Conservation (phyloP, 192 early-diverging fungal species). For the Rhizophlyctis rosea region DNA sequence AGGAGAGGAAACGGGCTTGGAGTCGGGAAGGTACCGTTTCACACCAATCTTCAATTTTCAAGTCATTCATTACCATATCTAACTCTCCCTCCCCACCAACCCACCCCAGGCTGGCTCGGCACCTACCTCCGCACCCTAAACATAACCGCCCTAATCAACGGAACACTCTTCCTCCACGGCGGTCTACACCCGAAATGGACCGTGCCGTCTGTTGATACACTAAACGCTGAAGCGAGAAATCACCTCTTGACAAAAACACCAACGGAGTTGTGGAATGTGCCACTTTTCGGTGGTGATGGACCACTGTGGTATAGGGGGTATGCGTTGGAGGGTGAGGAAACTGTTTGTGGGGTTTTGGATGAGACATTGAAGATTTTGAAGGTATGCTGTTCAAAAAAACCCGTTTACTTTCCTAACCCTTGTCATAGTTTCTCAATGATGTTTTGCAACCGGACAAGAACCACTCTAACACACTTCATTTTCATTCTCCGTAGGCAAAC, state of each 20-base stretch:
- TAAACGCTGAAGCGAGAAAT: slow-evolving; percentile 43
- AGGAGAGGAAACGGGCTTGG: slow-evolving; percentile 45
- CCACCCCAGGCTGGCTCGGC: slow-evolving; percentile 53
- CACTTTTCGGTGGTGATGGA: slow-evolving; percentile 41
- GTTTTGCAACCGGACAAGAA: too few species aligned
- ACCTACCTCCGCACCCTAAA: slow-evolving; percentile 38
- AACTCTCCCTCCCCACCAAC: too few species aligned
- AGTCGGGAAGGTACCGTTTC: slow-evolving; percentile 21
- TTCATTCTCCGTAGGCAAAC: slow-evolving; percentile 45
- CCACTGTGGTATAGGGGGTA: slow-evolving; percentile 61
- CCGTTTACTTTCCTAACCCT: too few species aligned
- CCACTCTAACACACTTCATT: slow-evolving; percentile 3
- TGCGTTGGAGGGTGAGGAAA: slow-evolving; percentile 46
- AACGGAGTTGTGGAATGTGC: slow-evolving; percentile 14
- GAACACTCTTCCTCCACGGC: slow-evolving; percentile 63
- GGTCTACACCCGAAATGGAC: slow-evolving; percentile 45
- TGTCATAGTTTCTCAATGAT: too few species aligned
- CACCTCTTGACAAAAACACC: slow-evolving; percentile 17
- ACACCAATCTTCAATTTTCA: too few species aligned
- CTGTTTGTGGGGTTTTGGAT: slow-evolving; percentile 44
- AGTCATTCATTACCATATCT: too few species aligned
- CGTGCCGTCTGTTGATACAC: slow-evolving; percentile 42
- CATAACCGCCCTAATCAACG: slow-evolving; percentile 46
- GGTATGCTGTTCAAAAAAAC: slow-evolving; percentile 14
- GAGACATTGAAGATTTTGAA: slow-evolving; percentile 44